Base-by-base conservation (phyloP, 768 basidiomycete species). In the Phanerochaete carnosa region DNA sequence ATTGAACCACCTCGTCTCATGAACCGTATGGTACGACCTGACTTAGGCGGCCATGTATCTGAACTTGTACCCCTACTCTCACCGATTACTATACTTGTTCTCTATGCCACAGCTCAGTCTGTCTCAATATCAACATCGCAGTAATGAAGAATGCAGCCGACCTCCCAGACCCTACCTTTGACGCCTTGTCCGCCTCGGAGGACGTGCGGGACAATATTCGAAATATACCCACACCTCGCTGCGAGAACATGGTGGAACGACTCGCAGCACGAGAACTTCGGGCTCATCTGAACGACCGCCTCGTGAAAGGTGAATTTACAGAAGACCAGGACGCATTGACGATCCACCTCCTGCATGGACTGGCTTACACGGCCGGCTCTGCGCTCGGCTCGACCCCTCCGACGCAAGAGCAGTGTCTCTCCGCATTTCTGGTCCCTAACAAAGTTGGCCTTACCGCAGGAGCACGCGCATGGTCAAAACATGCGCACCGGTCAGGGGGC, bases 391-490 rank as follows among this genome's bases (percentile, higher is more conserved):
- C 80, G 0, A 72, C 72, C 13, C 83, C 86, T 2, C 85, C 87
- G 1, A 76, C 79, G 0, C 65, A 67, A 2, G 74, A 79, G n/a
- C 69, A 70, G 8, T 87, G 86, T 66, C 76, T 83, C 6, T 68
- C 72, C 15, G 84, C 86, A 1, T 88, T 84, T 68, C 70, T 77
- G 3, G 62, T 76, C 23, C 72, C 80, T 3, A 87, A 85, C 62
- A 80, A 68, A 22, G 80, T 73, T 33, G 79, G 74, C n/a, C 76
- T 88, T 45, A 83, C 77, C 1, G 80, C 82, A 2, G 87, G 87
- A 15, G 82, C 85, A 1, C 79, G 84, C 28, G 86, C 87, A 6
- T 88, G 85, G 85, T 79, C 84, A 2, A 88, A 88, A 63, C 87
- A 88, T 63, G 78, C 79, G 1, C 85, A 85, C 62, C 75, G 87